Conservation (phyloP, 2,329 filamentous ascomycete species). For the Aspergillus persii region DNA sequence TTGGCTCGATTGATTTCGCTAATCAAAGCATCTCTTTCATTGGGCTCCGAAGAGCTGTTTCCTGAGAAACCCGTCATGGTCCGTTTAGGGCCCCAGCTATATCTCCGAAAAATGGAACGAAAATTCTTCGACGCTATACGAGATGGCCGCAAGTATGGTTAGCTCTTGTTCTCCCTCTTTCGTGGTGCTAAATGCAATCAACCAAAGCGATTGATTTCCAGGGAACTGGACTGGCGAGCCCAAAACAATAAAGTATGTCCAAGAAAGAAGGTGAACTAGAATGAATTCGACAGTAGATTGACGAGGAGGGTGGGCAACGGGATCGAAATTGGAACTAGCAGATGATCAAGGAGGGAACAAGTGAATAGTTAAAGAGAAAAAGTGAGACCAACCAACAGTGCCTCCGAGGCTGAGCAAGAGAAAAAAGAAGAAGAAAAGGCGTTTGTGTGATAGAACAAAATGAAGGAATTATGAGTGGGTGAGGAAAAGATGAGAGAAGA, state of each 20-base stretch:
- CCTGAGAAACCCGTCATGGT: slow-evolving; percentile 29
- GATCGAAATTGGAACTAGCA: neutral
- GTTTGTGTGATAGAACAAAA: slow-evolving; percentile 8
- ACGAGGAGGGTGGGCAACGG: neutral
- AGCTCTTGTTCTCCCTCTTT: slow-evolving; percentile 2
- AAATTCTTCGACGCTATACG: slow-evolving; percentile 27
- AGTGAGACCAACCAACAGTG: slow-evolving; percentile 2
- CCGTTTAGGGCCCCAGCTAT: slow-evolving; percentile 27
- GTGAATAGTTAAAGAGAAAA: neutral
- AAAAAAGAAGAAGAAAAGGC: neutral
- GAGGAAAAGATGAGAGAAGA: slow-evolving; percentile 5
- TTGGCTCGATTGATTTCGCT: slow-evolving; percentile 18
- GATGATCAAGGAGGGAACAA: neutral
- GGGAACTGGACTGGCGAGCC: neutral
- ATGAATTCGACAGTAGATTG: neutral
- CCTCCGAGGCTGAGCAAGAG: neutral
- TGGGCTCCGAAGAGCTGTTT: slow-evolving; percentile 32
- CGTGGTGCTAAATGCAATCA: neutral
- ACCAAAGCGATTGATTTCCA: neutral
- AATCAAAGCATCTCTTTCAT: slow-evolving; percentile 38
- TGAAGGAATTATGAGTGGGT: neutral
- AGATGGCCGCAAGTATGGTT: slow-evolving; percentile 1
- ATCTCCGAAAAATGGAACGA: slow-evolving; percentile 28
- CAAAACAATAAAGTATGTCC: too few relatives aligned
- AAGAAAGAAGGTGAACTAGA: too few relatives aligned